Base-by-base conservation (phyloP, 371 early-diverging fungal genomes). In the Apophysomyces sp. region DNA sequence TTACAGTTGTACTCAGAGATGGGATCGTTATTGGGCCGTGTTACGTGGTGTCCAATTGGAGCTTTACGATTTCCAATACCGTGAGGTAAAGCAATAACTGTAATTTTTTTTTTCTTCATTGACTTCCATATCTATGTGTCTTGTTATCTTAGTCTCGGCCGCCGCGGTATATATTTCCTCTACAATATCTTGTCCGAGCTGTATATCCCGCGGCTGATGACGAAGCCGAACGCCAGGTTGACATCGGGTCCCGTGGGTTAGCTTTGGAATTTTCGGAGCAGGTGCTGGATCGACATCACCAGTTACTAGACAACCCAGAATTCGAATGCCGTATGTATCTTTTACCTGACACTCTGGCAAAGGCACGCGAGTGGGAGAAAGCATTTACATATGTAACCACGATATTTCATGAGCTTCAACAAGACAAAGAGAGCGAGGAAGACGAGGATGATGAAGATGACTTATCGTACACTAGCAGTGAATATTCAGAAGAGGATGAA, bases 1-100 rank as follows among this genome's bases (percentile, higher is more conserved):
- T 36, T 34, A 41, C 29, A 31, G n/a, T 29, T 34, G 13, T 3
- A 16, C n/a, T 30, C 40, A 73, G 74, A 44, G 68, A 61, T 67
- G 67, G 66, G 70, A 67, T 30, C 41, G 74, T 13, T 73, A 69
- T 34, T 73, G 74, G 74, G 74, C 71, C n/a, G 61, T 70, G 16
- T 53, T 73, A n/a, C 65, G 68, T 32, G 70, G 65, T 12, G 66
- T 61, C 52, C 65, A 73, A 36, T 63, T 73, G 40, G 65, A 65
- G n/a, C 26, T 73, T 6, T 70, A 70, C 52, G 74, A 73, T 28
- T 73, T 73, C 49, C 68, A 70, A 56, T 73, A 73, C 49, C 69
- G 61, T 60, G 65, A 71, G 54, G 71, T 67, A 62, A 31, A n/a
- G 37, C 15, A n/a, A 55, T 21, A 1, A 4, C 9, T 3, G 11